Percentiles rank a stretch among this genome's conserved stretches.
phyloP scores from a whole-genome alignment of 148 eudicot genomes.

The Fagopyrum homotropicum region DNA sequence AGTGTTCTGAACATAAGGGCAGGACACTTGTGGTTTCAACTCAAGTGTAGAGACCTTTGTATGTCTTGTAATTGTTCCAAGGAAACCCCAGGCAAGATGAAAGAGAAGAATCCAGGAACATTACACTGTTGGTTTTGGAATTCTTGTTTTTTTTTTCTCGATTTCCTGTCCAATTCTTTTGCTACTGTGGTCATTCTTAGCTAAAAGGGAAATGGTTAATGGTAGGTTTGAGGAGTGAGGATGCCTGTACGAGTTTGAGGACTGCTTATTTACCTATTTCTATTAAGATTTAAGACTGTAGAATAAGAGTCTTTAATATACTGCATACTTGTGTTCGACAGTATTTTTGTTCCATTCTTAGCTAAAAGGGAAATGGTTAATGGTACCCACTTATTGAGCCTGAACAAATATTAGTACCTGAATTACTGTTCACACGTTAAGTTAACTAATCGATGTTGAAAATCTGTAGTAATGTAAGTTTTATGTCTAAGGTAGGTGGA shows the following conservation, averaged over 20 bases:
- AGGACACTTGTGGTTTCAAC: neutral
- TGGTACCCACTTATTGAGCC: too few relatives aligned
- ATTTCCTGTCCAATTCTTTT: neutral
- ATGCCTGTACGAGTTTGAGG: neutral
- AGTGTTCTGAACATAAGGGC: slow-evolving; percentile 34
- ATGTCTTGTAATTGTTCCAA: neutral
- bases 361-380: too few relatives aligned
- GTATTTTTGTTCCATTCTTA: too few relatives aligned
- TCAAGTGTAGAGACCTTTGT: neutral
- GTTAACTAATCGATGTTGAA: too few relatives aligned
- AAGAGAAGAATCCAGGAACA: neutral
- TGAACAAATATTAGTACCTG: too few relatives aligned
- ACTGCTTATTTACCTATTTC: neutral
- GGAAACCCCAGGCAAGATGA: neutral
- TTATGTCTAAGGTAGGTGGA: too few relatives aligned
- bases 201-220: neutral
- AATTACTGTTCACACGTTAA: too few relatives aligned
- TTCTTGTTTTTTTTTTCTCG: too few relatives aligned
- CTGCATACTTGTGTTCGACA: too few relatives aligned
- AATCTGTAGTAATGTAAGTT: too few relatives aligned
- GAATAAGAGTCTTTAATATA: too few relatives aligned
- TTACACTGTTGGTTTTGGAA: too few relatives aligned
- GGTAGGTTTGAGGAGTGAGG: neutral
- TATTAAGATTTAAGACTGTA: neutral
- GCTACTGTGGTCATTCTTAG: neutral